Percentiles rank a stretch among this genome's conserved stretches.
Evolutionary conservation across 768 basidiomycete genomes (phyloP).

Genomic region (Mycena amicta): DNA sequence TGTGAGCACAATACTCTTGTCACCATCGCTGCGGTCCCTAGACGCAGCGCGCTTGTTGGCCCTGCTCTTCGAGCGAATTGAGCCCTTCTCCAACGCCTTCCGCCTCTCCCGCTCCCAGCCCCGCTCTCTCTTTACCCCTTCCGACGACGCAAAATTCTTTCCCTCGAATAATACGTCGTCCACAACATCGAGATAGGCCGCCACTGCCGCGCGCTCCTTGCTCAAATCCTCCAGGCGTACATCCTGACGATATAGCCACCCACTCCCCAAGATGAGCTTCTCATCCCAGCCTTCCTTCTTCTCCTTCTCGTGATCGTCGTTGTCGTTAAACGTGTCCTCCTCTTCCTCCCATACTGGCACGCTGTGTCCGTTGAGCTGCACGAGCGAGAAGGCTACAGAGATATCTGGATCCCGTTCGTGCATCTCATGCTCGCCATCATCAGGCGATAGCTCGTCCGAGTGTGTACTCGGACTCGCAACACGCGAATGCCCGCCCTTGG

Average conservation of each 20-base stretch:
- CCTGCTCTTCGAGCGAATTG: constrained; percentile 40
- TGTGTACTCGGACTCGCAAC: constrained; percentile 43
- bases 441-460: constrained; percentile 39
- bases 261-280: constrained; percentile 74
- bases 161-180: constrained; percentile 79
- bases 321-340: constrained; percentile 43
- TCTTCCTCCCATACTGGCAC: constrained; percentile 87
- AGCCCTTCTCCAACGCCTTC: constrained; percentile 46
- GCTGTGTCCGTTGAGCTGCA: constrained; percentile 69
- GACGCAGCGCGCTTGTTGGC: constrained; percentile 55
- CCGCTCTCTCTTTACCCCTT: constrained; percentile 40
- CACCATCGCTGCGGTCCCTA: constrained; percentile 33
- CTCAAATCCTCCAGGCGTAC: constrained; percentile 52
- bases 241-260: constrained; percentile 81
- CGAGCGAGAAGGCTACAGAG: constrained; percentile 67
- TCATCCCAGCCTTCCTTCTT: constrained; percentile 82
- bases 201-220: constrained; percentile 60
- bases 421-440: constrained; percentile 38
- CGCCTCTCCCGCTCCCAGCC: constrained; percentile 53
- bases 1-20: constrained; percentile 19
- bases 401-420: constrained; percentile 55
- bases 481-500: constrained; percentile 44
- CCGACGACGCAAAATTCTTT: constrained; percentile 44
- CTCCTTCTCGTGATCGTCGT: constrained; percentile 50
- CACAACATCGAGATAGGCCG: constrained; percentile 72